A percentile compares a stretch with the other conserved stretches of the same genome.
Conservation (phyloP, 2,329 filamentous ascomycete genomes). For the Colletotrichum somersetense region DNA sequence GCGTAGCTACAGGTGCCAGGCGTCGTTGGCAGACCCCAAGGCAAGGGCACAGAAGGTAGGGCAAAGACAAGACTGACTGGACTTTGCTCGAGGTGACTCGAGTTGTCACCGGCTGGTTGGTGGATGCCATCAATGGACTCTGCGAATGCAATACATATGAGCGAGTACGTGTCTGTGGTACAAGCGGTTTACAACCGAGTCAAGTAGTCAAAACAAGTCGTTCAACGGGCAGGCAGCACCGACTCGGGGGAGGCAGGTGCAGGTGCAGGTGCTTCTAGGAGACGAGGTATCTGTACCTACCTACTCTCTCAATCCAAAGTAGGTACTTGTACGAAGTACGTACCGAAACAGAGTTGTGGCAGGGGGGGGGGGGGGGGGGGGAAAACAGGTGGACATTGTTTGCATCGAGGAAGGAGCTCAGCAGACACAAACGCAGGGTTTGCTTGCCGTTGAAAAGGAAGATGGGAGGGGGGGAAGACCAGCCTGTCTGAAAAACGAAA, state of each 20-base stretch:
- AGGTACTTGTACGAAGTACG: background rate
- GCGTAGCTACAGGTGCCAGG: conserved; percentile 10
- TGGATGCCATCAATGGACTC: background rate
- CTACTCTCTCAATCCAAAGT: background rate
- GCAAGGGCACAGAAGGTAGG: background rate
- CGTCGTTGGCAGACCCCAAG: conserved; percentile 1
- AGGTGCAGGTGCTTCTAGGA: background rate
- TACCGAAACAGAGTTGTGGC: background rate
- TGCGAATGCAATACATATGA: background rate
- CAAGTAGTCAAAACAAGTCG: background rate
- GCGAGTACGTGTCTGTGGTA: background rate
- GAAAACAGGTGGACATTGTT: conserved; percentile 3
- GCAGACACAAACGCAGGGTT: conserved; percentile 27
- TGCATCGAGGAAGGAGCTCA: background rate
- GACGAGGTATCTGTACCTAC: background rate
- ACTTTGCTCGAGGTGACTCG: background rate
- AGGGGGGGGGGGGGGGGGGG: conserved; percentile 21
- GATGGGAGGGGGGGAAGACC: too few species aligned
- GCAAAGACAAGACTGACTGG: background rate
- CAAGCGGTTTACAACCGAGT: background rate
- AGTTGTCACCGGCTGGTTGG: conserved; percentile 7
- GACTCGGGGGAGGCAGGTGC: background rate
- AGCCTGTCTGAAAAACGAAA: background rate
- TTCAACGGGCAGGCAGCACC: background rate
- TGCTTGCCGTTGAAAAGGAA: background rate